Conservation (phyloP, 768 basidiomycete species). For the Hygrophoropsis aurantiaca region DNA sequence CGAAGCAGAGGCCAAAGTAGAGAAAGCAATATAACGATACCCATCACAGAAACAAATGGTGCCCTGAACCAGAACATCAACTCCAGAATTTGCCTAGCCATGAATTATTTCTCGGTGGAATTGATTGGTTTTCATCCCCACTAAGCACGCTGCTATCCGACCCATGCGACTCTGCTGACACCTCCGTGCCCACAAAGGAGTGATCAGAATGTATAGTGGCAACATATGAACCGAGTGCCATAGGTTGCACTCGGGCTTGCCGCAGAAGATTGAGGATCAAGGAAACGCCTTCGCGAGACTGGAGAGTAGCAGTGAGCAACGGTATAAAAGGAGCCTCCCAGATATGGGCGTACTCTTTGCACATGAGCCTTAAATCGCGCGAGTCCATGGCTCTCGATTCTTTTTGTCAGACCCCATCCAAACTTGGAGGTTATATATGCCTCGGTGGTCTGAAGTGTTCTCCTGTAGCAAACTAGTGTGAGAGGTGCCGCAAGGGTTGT, state of each 20-base stretch:
- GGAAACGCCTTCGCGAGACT: slow-evolving; percentile 89
- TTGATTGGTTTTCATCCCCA: slow-evolving; percentile 12
- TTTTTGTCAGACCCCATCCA: slow-evolving; percentile 86
- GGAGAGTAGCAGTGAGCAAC: slow-evolving; percentile 7
- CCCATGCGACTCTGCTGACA: slow-evolving; percentile 12
- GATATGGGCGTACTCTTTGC: slow-evolving; percentile 64
- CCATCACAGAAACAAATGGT: slow-evolving; percentile 12
- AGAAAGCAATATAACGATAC: slow-evolving; percentile 3
- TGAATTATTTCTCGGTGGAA: slow-evolving; percentile 12
- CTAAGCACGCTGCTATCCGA: slow-evolving; percentile 12
- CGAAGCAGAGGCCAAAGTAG: slow-evolving; percentile 7
- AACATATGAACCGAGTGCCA: slow-evolving; percentile 41
- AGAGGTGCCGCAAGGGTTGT: background rate
- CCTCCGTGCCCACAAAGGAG: slow-evolving; percentile 25
- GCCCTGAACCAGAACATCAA: slow-evolving; percentile 10
- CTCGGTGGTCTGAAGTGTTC: slow-evolving; percentile 84
- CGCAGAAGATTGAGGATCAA: slow-evolving; percentile 78
- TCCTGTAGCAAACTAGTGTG: slow-evolving; percentile 38
- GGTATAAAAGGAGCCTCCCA: slow-evolving; percentile 2
- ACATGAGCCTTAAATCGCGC: slow-evolving; percentile 85
- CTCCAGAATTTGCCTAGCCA: slow-evolving; percentile 30
- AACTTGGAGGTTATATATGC: slow-evolving; percentile 86
- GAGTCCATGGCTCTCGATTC: slow-evolving; percentile 84
- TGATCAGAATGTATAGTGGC: slow-evolving; percentile 32
- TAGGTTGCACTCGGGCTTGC: slow-evolving; percentile 65